Base-by-base conservation (phyloP, 495 filamentous ascomycete genomes). In the Jackrogersella multiformis region DNA sequence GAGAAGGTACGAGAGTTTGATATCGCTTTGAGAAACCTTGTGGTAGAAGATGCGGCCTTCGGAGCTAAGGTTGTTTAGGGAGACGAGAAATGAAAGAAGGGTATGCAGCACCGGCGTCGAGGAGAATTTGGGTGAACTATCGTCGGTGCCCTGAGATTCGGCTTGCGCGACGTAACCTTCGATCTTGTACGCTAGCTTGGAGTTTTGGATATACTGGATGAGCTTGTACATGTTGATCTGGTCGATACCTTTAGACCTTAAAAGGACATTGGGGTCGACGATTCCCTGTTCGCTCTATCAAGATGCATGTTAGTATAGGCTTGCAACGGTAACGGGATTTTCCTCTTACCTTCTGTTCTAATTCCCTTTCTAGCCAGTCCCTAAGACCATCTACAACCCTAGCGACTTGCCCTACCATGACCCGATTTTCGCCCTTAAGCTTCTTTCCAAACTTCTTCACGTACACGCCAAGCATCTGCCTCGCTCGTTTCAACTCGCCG, bases 141-240 rank as follows among this genome's bases (percentile, higher is more conserved):
- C 56, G 4, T 55, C 69, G 64, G 28, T 59, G 57, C 68, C 78
- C 56, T 78, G 65, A 2, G 86, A 76, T 60, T 90, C 83, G 13
- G 79, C 74, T 63, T 90, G 85, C 36, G 83, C 84, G 6, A 86
- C 80, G 73, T 98, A 99, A 21, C 90, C 89, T 76, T 99, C 95
- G 21, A 97, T 89, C 76, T 99, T 99, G 35, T 93, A 89, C 12
- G 95, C 95, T 34, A 99, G 80, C 66, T 97, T 98, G 59, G 93
- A 97, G 70, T 96, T 90, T 67, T 93, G 89, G 8, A 99, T 83
- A 73, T 98, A 99, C 30, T 83, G 82, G 44, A 91, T 87, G 10
- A 99, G 81, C 70, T 96, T 94, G 75, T 92, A 92, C 18, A 97
- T 85, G 69, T 99, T 97, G 76, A 98, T 91, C 71, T 97, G 95